A percentile compares a stretch with the other conserved stretches of the same genome.
phyloP scores from a whole-genome alignment of 257 asterid species.

The Solanum appendiculatum region DNA sequence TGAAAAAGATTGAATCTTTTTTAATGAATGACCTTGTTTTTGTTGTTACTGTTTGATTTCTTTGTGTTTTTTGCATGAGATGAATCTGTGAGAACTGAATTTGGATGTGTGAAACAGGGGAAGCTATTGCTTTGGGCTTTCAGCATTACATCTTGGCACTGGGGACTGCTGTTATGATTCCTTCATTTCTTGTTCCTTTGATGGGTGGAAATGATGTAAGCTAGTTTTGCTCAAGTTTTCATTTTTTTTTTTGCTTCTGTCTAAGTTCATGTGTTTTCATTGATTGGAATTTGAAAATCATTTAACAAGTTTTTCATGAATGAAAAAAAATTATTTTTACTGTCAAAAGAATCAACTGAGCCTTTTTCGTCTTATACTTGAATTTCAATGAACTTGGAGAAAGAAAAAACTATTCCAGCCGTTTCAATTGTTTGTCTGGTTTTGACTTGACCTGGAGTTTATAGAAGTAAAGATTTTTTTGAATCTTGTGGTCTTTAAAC shows the following conservation, averaged over 20 bases:
- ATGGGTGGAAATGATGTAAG: conserved; percentile 96
- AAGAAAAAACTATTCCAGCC: neutral
- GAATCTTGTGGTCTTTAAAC: neutral
- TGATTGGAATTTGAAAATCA: neutral
- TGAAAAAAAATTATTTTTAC: neutral
- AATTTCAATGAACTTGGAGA: neutral
- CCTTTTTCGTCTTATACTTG: neutral
- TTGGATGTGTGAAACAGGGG: conserved; percentile 43
- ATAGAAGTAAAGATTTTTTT: neutral
- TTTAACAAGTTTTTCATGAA: neutral
- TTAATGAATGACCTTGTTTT: neutral
- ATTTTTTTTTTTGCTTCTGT: neutral
- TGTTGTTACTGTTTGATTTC: neutral
- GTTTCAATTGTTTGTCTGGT: neutral
- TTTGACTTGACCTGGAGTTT: neutral
- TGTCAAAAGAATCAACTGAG: neutral
- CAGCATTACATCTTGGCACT: conserved; percentile 86
- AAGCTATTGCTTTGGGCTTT: conserved; percentile 80
- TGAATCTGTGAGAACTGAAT: neutral
- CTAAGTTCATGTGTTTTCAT: neutral
- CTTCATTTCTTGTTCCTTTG: conserved; percentile 84
- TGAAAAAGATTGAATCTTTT: neutral
- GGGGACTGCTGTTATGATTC: conserved; percentile 96
- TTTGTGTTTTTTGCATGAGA: conserved; percentile 4
- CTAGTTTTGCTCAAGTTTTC: neutral